phyloP scores from a whole-genome alignment of 2,329 filamentous ascomycete genomes.

The Aspergillus fumigatiaffinis region DNA sequence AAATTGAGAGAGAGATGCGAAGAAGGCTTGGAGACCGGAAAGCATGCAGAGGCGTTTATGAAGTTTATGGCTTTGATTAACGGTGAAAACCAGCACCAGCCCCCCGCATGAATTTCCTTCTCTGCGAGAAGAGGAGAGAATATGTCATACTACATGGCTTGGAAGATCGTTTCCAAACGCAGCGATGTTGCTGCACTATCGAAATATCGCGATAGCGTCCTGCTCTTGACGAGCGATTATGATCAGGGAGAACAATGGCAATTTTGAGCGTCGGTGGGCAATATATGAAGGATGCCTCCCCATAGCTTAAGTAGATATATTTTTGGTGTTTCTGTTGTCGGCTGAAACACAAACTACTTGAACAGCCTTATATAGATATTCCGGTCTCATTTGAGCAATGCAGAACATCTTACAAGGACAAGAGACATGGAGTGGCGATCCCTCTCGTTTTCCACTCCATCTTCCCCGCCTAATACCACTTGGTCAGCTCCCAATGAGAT shows the following conservation, averaged over 20 bases:
- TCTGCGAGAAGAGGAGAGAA: background rate
- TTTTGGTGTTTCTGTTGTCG: background rate
- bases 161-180: background rate
- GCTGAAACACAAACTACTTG: background rate
- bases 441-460: background rate
- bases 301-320: background rate
- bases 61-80: constrained; percentile 34
- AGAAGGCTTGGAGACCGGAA: constrained; percentile 28
- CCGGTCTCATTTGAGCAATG: background rate
- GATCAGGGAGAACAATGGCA: background rate
- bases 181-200: background rate
- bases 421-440: background rate
- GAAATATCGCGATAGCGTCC: background rate
- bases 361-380: background rate
- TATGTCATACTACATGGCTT: background rate
- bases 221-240: background rate
- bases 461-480: background rate
- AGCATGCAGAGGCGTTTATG: constrained; percentile 34
- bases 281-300: background rate
- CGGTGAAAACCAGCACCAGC: constrained; percentile 8
- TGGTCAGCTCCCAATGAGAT: background rate
- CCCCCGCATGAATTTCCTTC: background rate
- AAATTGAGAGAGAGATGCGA: constrained; percentile 37
- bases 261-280: background rate
- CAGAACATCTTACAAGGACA: background rate